Base-by-base conservation (phyloP, 2,329 filamentous ascomycete genomes). In the Hymenoscyphus repandus region DNA sequence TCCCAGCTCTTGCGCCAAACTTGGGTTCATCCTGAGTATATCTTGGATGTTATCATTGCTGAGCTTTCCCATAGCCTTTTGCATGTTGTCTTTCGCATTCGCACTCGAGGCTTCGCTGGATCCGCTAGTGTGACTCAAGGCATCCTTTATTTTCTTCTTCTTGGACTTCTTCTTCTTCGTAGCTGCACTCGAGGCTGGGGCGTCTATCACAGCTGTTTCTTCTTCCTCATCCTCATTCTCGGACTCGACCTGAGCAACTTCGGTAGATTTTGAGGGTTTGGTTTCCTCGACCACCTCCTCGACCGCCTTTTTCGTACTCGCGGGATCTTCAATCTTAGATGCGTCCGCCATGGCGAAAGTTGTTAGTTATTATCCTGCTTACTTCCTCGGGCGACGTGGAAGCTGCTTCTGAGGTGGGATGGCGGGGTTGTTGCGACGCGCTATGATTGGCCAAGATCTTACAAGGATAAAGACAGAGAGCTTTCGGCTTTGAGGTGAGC, bases 21-120 rank as follows among this genome's bases (percentile, higher is more conserved):
- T 82, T n/a, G 85, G 85, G 66, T 91, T 83, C 61, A 90, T 81
- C 48, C 78, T 75, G 62, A 88, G 78, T 52, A 93, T 76, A 58
- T 89, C 81, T 53, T 80, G 68, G 54, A 83, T 70, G 64, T 85
- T 79, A 54, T 79, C 70, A 37, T 75, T 72, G 30, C 76, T 77
- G 50, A 85, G 71, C 43, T 72, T 72, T 31, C 73, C 70, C 51
- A 67, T 53, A 10, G 58, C 49, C 50, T 66, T 68, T 22, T 57
- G 47, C 11, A 83, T 70, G 45, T 78, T 75, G 59, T 77, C 75
- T 60, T 76, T 74, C 47, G 74, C 18, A 12, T 17, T 73, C 39
- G 70, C 43, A 27, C 53, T 56, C 38, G 66, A 62, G 20, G 50
- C 49, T 34, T 56, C 55, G 6, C 40, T 46, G 6, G 54, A 55